These are phyloP conservation scores for Cercophora samala DNA, from an alignment of 495 filamentous ascomycete genomes.

Conservation along the genomic window DNA sequence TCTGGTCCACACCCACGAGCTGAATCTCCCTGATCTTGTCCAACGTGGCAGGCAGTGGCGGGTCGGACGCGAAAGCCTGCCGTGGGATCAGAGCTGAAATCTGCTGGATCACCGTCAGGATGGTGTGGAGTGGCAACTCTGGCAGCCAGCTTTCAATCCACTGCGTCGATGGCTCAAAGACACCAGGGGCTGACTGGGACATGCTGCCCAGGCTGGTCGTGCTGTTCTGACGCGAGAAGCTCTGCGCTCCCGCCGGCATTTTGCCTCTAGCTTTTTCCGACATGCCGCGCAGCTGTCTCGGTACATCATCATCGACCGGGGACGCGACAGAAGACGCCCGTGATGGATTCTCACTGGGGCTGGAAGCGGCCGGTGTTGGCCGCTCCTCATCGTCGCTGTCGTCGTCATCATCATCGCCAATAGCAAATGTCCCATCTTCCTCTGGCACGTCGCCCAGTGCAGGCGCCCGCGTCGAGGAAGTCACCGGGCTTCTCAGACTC, in stretches of 20 bases:
- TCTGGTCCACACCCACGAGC: constrained; percentile 65
- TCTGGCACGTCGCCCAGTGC: constrained; percentile 77
- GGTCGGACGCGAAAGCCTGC: constrained; percentile 37
- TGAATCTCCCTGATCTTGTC: constrained; percentile 42
- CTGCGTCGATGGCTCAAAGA: constrained; percentile 72
- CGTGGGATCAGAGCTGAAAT: constrained; percentile 48
- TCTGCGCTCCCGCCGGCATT: constrained; percentile 79
- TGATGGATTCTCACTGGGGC: constrained; percentile 67
- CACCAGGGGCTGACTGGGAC: constrained; percentile 47
- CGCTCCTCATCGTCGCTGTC: constrained; percentile 71
- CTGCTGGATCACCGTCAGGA: constrained; percentile 73
- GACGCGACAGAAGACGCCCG: constrained; percentile 69
- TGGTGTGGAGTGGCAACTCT: constrained; percentile 85
- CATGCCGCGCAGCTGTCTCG: constrained; percentile 91
- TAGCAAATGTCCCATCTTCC: constrained; percentile 71
- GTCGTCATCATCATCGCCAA: constrained; percentile 80
- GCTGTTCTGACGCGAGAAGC: constrained; percentile 90
- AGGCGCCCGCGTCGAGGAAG: constrained; percentile 54
- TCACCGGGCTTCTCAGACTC: constrained; percentile 63
- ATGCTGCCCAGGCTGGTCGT: constrained; percentile 74
- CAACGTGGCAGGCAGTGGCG: constrained; percentile 34
- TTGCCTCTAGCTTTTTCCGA: constrained; percentile 97
- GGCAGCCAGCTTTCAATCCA: constrained; percentile 95
- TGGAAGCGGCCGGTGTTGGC: constrained; percentile 67
- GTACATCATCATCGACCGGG: constrained; percentile 62